Evolutionary conservation across 2,329 filamentous ascomycete species (phyloP).

Genomic region (Microdochium nivale): DNA sequence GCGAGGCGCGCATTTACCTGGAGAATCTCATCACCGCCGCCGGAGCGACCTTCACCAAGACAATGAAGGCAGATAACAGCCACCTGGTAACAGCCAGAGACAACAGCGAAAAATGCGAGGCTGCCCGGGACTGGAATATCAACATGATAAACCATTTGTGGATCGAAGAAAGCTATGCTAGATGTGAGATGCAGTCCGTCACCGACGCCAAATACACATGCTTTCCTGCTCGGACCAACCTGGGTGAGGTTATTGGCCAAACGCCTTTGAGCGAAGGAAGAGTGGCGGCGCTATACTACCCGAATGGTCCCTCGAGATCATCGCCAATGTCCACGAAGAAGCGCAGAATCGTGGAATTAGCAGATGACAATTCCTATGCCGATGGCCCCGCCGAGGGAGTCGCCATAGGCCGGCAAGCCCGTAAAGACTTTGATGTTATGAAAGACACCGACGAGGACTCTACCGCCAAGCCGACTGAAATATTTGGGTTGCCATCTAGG

Average conservation of each 20-base stretch:
- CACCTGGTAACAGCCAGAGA: slow-evolving; percentile 89
- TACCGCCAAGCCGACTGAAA: slow-evolving; percentile 19
- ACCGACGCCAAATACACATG: slow-evolving; percentile 71
- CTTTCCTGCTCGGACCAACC: slow-evolving; percentile 82
- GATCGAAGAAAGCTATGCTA: slow-evolving; percentile 95
- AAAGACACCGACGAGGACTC: slow-evolving; percentile 30
- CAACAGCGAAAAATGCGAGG: slow-evolving; percentile 85
- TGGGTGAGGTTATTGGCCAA: slow-evolving; percentile 87
- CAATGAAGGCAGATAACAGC: slow-evolving; percentile 90
- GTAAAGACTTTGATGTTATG: slow-evolving; percentile 34
- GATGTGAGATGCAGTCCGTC: slow-evolving; percentile 66
- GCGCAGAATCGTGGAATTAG: slow-evolving; percentile 38
- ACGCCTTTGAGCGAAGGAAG: slow-evolving; percentile 63
- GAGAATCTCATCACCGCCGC: slow-evolving; percentile 82
- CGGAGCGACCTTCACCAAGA: slow-evolving; percentile 87
- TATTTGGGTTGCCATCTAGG: slow-evolving; percentile 20
- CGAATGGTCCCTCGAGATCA: slow-evolving; percentile 45
- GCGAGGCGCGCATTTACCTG: slow-evolving; percentile 85
- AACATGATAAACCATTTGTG: slow-evolving; percentile 89
- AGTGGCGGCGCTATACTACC: slow-evolving; percentile 60
- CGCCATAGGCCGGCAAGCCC: slow-evolving; percentile 29
- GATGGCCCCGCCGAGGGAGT: slow-evolving; percentile 38
- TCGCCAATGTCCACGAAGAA: slow-evolving; percentile 36
- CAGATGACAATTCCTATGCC: slow-evolving; percentile 40
- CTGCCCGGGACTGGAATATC: slow-evolving; percentile 87